phyloP scores from a whole-genome alignment of 805 yeast species.

The Starmerella asiatica region DNA sequence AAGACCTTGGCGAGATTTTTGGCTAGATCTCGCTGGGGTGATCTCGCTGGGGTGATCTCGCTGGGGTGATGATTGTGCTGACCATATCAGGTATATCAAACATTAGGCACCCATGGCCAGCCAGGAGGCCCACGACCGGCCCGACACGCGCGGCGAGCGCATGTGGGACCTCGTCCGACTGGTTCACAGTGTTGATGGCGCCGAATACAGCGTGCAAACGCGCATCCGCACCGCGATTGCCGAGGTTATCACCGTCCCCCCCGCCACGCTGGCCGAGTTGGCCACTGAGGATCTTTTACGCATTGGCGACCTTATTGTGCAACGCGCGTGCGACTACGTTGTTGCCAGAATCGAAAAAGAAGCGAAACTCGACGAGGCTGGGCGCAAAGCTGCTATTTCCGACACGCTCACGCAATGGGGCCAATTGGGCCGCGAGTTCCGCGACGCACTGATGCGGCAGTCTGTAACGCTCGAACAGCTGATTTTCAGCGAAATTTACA shows the following conservation, averaged over 20 bases:
- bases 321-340: constrained; percentile 7
- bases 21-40: too few relatives aligned
- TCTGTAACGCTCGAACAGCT: constrained; percentile 9
- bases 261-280: constrained; percentile 6
- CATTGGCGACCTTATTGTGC: constrained; percentile 2
- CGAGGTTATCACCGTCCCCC: constrained; percentile 8
- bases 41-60: too few relatives aligned
- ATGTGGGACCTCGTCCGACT: not conserved
- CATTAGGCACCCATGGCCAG: too few relatives aligned
- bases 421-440: constrained; percentile 2
- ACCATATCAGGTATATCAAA: too few relatives aligned
- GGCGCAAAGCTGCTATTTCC: not conserved
- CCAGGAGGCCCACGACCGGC: too few relatives aligned
- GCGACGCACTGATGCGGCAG: not conserved
- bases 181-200: constrained; percentile 1
- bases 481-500: constrained; percentile 4
- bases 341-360: not conserved
- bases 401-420: constrained; percentile 2
- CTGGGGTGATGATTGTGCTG: too few relatives aligned
- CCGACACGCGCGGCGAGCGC: too few relatives aligned
- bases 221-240: constrained; percentile 6
- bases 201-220: constrained; percentile 4
- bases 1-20: too few relatives aligned
- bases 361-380: not conserved
- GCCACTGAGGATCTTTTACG: constrained; percentile 2